Evolutionary conservation across 2,329 filamentous ascomycete species (phyloP), one percentile per base, ranked within the genome.

Genomic region (Pleoardoris graminearum): DNA sequence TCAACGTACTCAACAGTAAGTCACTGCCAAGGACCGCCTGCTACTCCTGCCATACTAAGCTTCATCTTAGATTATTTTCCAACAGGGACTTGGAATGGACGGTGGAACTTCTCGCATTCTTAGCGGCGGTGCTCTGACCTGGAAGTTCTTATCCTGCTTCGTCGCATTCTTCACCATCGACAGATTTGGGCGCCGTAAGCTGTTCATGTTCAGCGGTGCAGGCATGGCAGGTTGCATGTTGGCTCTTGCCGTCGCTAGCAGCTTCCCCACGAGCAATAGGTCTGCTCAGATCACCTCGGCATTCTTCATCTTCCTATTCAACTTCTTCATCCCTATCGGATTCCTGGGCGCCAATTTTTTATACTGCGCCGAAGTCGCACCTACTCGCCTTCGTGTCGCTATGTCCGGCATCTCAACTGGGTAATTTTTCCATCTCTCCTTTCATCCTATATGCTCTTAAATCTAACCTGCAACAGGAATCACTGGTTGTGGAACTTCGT

Each of bases 131-230:
- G 80, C 80, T 11, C 69, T 84, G 27, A 83, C 82, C 4, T 84
- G 79, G 77, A 83, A 84, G 62, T 82, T 82, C 60, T 59, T 82
- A 17, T 79, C 77, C 27, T 79, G 77, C 0, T 77, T 88, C 21
- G 80, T 89, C 50, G 87, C 85, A 50, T 86, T 89, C 55, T 89
- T 89, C 65, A 89, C 86, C 0, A 77, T 90, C 1, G 87, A 90
- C 62, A 80, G 83, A 0, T 88, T 90, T 51, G 87, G 87, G 7
- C 81, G 87, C 12, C 80, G 87, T 27, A 75, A 73, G 46, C 72
- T 82, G 19, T 82, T 83, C 74, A 81, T 83, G 50, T 68, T 82
- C 61, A 78, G 75, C 36, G 81, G 79, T 11, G 58, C 63, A 0
- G 80, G 81, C 33, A 84, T 84, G 82, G 73, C 77, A 2, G 59